A percentile compares a stretch with the other conserved stretches of the same genome.
Evolutionary conservation across 2,329 filamentous ascomycete species (phyloP).

Genomic region (Penicillium frequentans): DNA sequence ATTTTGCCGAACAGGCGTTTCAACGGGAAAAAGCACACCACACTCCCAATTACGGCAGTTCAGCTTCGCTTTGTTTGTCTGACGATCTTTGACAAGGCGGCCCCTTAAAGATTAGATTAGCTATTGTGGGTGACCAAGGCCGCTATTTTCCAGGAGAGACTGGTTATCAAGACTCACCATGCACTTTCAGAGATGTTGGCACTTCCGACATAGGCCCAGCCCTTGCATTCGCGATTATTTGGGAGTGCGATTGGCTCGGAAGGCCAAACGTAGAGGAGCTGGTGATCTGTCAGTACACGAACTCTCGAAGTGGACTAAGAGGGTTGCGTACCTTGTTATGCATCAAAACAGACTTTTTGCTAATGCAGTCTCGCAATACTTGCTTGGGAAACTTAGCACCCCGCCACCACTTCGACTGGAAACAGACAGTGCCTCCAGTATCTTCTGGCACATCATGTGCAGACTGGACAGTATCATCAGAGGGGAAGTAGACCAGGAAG

Average conservation of each 20-base stretch:
- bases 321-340: conserved; percentile 71
- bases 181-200: conserved; percentile 92
- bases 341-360: conserved; percentile 71
- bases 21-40: conserved; percentile 74
- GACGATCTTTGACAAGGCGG: conserved; percentile 68
- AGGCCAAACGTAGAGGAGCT: conserved; percentile 25
- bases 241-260: conserved; percentile 20
- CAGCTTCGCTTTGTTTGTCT: conserved; percentile 68
- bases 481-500: conserved; percentile 80
- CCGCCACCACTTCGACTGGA: conserved; percentile 72
- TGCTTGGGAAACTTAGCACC: conserved; percentile 67
- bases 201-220: conserved; percentile 86
- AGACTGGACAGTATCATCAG: conserved; percentile 68
- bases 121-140: background rate
- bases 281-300: background rate
- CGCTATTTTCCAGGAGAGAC: background rate
- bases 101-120: conserved; percentile 59
- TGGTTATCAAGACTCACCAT: conserved; percentile 61
- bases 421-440: conserved; percentile 77
- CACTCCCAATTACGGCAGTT: conserved; percentile 95
- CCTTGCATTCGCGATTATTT: conserved; percentile 37
- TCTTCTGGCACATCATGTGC: conserved; percentile 34
- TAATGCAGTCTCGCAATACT: conserved; percentile 74
- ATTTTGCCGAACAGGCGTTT: conserved; percentile 11
- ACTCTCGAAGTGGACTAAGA: background rate